Conservation (phyloP, 495 filamentous ascomycete species). For the Evansstolkia leycettana region DNA sequence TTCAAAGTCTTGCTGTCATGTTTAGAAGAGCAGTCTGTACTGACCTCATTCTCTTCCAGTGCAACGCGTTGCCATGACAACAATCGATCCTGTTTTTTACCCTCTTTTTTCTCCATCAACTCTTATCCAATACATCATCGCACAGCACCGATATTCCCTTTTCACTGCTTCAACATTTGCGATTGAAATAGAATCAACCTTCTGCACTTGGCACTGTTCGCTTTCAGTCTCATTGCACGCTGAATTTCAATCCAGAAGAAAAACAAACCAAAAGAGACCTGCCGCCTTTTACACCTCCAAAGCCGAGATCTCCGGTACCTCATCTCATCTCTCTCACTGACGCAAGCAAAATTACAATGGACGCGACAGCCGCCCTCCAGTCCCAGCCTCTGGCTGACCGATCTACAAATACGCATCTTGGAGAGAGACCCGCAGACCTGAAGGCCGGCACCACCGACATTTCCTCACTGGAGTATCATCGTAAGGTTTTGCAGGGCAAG, state of each 20-base stretch:
- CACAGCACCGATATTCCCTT: no score
- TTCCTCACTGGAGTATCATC: slow-evolving; percentile 62
- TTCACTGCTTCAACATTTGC: not conserved
- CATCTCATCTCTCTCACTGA: no score
- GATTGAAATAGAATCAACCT: not conserved
- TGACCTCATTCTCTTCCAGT: no score
- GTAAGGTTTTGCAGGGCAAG: slow-evolving; percentile 61
- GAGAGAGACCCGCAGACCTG: slow-evolving; percentile 21
- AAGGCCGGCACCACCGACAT: slow-evolving; percentile 18
- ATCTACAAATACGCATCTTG: slow-evolving; percentile 32
- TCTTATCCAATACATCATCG: no score
- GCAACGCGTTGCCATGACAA: slow-evolving; percentile 27
- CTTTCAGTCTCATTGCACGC: no score
- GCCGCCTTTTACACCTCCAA: not conserved
- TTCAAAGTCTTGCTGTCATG: no score
- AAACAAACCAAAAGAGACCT: no score
- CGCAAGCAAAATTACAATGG: slow-evolving; percentile 19
- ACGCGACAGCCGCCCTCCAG: slow-evolving; percentile 18
- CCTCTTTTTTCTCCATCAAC: slow-evolving; percentile 11
- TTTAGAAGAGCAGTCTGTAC: no score
- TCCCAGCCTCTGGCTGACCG: slow-evolving; percentile 29
- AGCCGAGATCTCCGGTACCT: no score
- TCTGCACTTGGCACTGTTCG: no score
- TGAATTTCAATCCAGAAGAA: no score
- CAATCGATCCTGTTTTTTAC: slow-evolving; percentile 27